Evolutionary conservation across 1,284 basidiomycete genomes (phyloP).

Genomic region (Megacollybia platyphylla): DNA sequence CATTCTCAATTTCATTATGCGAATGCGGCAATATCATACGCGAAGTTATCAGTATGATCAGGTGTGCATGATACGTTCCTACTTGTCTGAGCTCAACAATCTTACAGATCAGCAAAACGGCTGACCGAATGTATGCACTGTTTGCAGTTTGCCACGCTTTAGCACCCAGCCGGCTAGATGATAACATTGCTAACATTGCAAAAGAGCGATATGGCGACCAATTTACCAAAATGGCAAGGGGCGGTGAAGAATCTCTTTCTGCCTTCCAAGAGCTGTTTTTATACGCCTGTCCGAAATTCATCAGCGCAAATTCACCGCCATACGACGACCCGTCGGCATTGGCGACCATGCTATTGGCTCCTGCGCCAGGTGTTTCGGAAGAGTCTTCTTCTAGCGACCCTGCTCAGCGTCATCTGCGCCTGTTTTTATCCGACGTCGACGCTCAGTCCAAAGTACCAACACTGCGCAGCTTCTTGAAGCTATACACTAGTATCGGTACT

Average conservation of each 20-base stretch:
- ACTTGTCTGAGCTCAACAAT: background rate
- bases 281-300: slow-evolving; percentile 94
- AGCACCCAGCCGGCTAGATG: slow-evolving; percentile 83
- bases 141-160: slow-evolving; percentile 90
- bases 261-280: slow-evolving; percentile 93
- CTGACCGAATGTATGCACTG: slow-evolving; percentile 94
- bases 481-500: slow-evolving; percentile 90
- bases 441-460: slow-evolving; percentile 75
- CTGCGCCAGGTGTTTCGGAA: slow-evolving; percentile 13
- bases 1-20: slow-evolving; percentile 87
- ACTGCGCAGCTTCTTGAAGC: slow-evolving; percentile 83
- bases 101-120: slow-evolving; percentile 85
- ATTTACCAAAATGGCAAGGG: slow-evolving; percentile 72
- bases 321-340: slow-evolving; percentile 77
- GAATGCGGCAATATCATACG: slow-evolving; percentile 92
- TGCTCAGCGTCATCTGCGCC: slow-evolving; percentile 69
- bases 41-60: slow-evolving; percentile 95
- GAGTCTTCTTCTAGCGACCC: slow-evolving; percentile 42
- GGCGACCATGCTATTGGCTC: slow-evolving; percentile 27
- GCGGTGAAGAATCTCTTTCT: slow-evolving; percentile 69
- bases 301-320: slow-evolving; percentile 85
- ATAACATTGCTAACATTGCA: slow-evolving; percentile 87
- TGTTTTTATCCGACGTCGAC: slow-evolving; percentile 75
- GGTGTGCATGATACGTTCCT: slow-evolving; percentile 22
- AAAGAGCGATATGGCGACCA: slow-evolving; percentile 93